These are phyloP conservation scores for Pyricularia pennisetigena DNA, from an alignment of 2,329 filamentous ascomycete genomes.

Conservation along the genomic window DNA sequence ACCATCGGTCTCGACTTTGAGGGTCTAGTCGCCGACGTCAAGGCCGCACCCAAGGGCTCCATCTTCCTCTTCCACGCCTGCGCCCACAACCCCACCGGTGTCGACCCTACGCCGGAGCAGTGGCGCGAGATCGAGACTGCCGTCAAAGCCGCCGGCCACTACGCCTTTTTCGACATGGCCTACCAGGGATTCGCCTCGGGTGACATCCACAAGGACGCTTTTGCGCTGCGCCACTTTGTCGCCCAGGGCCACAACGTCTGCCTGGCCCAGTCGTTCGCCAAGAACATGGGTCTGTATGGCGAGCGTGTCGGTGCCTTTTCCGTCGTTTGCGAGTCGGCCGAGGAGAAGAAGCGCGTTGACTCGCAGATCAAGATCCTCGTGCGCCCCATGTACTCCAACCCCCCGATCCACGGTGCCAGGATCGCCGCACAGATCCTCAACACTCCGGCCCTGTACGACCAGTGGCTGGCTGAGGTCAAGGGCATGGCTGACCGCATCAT, in stretches of 20 bases:
- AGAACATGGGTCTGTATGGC: slow-evolving; percentile 99
- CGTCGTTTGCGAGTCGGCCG: slow-evolving; percentile 70
- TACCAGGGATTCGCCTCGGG: slow-evolving; percentile 6
- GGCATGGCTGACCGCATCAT: slow-evolving; percentile 99
- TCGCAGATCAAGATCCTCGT: slow-evolving; percentile 98
- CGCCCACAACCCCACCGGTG: slow-evolving; percentile 7
- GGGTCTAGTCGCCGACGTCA: slow-evolving; percentile 83
- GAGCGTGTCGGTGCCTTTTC: slow-evolving; percentile 98
- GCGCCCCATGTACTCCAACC: slow-evolving; percentile 96
- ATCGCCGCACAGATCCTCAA: slow-evolving; percentile 90
- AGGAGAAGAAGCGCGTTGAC: slow-evolving; percentile 92
- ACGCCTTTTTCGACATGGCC: slow-evolving; percentile 5
- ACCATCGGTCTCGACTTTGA: slow-evolving; percentile 97
- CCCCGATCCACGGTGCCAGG: slow-evolving; percentile 89
- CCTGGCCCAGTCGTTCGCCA: slow-evolving; percentile 90
- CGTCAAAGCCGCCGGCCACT: not conserved
- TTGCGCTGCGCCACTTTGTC: slow-evolving; percentile 87
- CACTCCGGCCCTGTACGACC: slow-evolving; percentile 71
- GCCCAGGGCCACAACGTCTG: slow-evolving; percentile 82
- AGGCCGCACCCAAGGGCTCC: slow-evolving; percentile 75
- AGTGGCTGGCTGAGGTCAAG: slow-evolving; percentile 97
- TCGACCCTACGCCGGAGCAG: slow-evolving; percentile 6
- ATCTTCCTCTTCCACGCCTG: slow-evolving; percentile 66
- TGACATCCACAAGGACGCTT: slow-evolving; percentile 32
- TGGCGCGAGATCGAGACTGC: slow-evolving; percentile 3